Evolutionary conservation across 805 yeast species (phyloP), one percentile per base, ranked within the genome.

Genomic region (Huiozyma naganishii): DNA sequence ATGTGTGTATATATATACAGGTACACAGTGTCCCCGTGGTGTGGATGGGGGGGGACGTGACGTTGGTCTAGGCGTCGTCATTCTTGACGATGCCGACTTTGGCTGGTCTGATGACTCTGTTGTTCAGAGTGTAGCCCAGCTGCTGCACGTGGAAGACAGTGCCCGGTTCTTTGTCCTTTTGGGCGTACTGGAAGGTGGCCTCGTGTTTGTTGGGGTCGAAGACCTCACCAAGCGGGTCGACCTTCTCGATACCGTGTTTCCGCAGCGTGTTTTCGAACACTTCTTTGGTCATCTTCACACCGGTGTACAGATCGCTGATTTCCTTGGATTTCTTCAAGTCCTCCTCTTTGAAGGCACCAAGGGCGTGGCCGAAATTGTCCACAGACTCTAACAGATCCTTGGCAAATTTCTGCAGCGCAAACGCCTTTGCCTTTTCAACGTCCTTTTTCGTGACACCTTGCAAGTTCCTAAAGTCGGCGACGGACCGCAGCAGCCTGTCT

Each of bases 191-290:
- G 66, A 88, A 89, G 30, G 90, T 78, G 43, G 96, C 97, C 68
- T 88, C 97, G 64, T 88, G 97, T 55, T 71, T 72, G 67, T 89
- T 86, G 49, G 97, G 96, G 64, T 88, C 95, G 55, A 89, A 88
- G 52, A 68, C 71, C 66, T 87, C 86, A 50, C 90, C 95, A 33
- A 84, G 46, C 41, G 97, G 95, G 57, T 86, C 80, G 48, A 86
- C 72, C 68, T 85, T 86, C 51, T 66, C 72, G 50, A 88, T 71
- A 36, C 97, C 97, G 65, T 88, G 90, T 58, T 71, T 80, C 46
- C 66, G 67, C 56, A 88, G 73, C 32, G 96, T 88, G 72, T 81
- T 83, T 62, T 83, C 92, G 54, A 88, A 83, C 33, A 89, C 79
- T 52, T 76, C 77, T 69, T 83, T 81, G 43, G 95, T 88, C 95